These are phyloP conservation scores for Coniosporium apollinis DNA, from an alignment of 495 filamentous ascomycete species.

Conservation along the genomic window DNA sequence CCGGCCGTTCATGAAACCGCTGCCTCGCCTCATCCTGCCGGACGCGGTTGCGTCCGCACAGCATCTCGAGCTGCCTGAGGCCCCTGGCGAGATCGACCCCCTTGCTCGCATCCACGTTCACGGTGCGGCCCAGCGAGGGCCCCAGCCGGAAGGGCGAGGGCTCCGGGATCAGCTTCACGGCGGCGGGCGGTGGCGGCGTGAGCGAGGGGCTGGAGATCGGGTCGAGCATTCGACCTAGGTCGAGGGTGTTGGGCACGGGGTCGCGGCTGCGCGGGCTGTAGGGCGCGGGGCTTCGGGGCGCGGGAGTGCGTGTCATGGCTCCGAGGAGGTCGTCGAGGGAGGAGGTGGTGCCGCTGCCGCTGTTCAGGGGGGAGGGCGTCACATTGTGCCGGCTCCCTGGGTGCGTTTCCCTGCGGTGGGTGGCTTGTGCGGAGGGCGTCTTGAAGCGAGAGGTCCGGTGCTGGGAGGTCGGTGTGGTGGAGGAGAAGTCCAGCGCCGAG, in stretches of 20 bases:
- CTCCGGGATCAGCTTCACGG: constrained; percentile 2
- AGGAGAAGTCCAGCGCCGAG: constrained; percentile 6
- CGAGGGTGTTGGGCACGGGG: background rate
- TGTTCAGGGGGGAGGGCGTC: background rate
- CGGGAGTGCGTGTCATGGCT: background rate
- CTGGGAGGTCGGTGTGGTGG: constrained; percentile 2
- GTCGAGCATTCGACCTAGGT: constrained; percentile 3
- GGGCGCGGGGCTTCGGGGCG: background rate
- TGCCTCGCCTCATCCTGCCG: constrained; percentile 32
- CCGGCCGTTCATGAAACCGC: constrained; percentile 52
- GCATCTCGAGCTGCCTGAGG: constrained; percentile 32
- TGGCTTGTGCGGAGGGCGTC: constrained; percentile 1
- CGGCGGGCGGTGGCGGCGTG: constrained; percentile 5
- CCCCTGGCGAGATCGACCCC: constrained; percentile 38
- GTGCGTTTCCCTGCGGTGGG: no score
- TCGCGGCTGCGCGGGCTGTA: background rate
- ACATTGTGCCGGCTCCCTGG: background rate
- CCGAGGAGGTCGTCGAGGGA: constrained; percentile 2
- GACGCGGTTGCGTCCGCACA: constrained; percentile 36
- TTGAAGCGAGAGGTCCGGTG: constrained; percentile 8
- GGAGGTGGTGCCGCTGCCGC: no score
- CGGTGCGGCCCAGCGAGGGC: constrained; percentile 34
- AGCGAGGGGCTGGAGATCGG: background rate
- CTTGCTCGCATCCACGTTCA: constrained; percentile 28
- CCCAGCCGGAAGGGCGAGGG: constrained; percentile 21